Evolutionary conservation across 768 basidiomycete genomes (phyloP).

Genomic region (Lentinula edodes): DNA sequence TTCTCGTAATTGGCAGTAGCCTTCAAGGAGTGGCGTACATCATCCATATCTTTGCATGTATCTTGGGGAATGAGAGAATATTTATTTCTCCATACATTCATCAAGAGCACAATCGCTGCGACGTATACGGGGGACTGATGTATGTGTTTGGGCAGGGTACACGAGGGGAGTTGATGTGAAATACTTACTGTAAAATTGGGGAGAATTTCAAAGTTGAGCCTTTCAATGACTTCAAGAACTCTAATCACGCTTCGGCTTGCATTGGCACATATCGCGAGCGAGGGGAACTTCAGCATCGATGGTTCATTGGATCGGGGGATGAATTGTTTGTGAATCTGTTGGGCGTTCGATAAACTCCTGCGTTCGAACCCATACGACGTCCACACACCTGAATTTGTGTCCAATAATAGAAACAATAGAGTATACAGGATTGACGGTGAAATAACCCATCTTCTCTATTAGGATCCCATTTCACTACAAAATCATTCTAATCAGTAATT

Average conservation of each 20-base stretch:
- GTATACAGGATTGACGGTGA: conserved; percentile 25
- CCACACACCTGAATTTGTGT: conserved; percentile 3
- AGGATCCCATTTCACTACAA: conserved; percentile 37
- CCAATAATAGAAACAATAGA: conserved; percentile 32
- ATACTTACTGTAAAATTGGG: not conserved
- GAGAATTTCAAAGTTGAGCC: not conserved
- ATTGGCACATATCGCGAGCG: conserved; percentile 37
- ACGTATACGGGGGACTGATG: conserved; percentile 28
- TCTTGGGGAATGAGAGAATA: not conserved
- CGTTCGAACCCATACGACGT: not conserved
- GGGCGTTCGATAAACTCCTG: not conserved
- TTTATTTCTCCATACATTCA: conserved; percentile 38
- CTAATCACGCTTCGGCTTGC: conserved; percentile 34
- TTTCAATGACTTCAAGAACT: conserved; percentile 36
- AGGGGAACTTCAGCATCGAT: conserved; percentile 25
- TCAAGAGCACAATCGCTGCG: conserved; percentile 38
- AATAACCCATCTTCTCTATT: conserved; percentile 21
- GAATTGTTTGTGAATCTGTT: conserved; percentile 29
- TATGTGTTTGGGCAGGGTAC: not conserved
- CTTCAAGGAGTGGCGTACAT: not conserved
- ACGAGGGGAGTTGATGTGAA: not conserved
- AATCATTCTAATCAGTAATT: not conserved
- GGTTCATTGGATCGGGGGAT: conserved; percentile 26
- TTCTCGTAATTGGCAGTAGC: not conserved
- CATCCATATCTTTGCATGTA: not conserved